These are phyloP conservation scores for Solanum hybrid DNA, from an alignment of 305 asterid genomes.

Conservation along the genomic window DNA sequence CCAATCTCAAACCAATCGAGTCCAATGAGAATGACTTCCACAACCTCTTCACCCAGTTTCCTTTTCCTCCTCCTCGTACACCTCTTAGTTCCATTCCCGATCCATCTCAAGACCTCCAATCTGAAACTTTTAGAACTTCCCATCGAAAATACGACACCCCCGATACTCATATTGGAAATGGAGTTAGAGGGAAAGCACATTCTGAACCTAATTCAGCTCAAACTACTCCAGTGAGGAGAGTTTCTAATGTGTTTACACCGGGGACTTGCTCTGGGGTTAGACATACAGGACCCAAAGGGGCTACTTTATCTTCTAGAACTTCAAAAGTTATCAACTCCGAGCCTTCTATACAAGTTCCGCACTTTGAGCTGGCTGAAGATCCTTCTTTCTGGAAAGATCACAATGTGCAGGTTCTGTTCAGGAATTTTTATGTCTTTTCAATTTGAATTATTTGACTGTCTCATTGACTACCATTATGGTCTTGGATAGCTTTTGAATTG, in stretches of 20 bases:
- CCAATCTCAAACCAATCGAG: not conserved
- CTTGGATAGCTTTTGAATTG: not conserved
- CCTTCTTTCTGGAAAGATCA: constrained; percentile 70
- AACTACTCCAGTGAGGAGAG: constrained; percentile 38
- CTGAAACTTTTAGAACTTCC: not conserved
- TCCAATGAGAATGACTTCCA: constrained; percentile 31
- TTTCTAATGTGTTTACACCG: constrained; percentile 18
- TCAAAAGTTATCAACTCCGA: constrained; percentile 24
- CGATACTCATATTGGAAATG: not conserved
- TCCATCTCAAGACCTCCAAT: constrained; percentile 27
- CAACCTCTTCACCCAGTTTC: constrained; percentile 16
- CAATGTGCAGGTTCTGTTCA: constrained; percentile 60
- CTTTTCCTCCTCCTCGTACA: constrained; percentile 25
- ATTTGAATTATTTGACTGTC: not conserved
- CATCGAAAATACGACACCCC: not conserved
- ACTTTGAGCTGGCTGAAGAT: constrained; percentile 47
- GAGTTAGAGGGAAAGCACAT: constrained; percentile 20
- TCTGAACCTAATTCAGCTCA: constrained; percentile 56
- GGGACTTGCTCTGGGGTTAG: constrained; percentile 7
- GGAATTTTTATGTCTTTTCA: not conserved
- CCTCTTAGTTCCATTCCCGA: constrained; percentile 68
- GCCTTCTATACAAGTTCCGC: constrained; percentile 26
- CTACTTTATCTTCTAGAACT: constrained; percentile 25
- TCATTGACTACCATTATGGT: not conserved
- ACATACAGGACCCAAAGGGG: constrained; percentile 22